phyloP scores from a whole-genome alignment of 1,284 basidiomycete genomes.

The Hypsizygus ulmarius region DNA sequence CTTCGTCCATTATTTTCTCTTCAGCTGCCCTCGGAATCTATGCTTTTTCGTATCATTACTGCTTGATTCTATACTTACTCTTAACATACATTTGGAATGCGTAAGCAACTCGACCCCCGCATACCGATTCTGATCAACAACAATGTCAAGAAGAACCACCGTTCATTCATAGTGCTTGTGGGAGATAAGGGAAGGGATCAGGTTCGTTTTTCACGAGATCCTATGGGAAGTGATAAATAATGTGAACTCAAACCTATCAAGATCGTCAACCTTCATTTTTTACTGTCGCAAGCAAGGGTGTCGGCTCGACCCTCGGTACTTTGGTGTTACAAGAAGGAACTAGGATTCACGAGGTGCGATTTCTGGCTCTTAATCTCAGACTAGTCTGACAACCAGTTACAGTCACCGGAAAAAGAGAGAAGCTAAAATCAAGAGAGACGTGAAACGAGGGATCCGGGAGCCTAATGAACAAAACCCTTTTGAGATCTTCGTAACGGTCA shows the following conservation, averaged over 20 bases:
- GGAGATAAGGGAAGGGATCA: slow-evolving; percentile 95
- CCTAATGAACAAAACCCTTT: slow-evolving; percentile 96
- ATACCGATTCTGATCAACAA: slow-evolving; percentile 92
- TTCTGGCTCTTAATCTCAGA: not conserved
- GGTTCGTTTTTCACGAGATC: slow-evolving; percentile 40
- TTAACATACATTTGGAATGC: slow-evolving; percentile 42
- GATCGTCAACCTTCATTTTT: slow-evolving; percentile 95
- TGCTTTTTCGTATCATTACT: too few species aligned
- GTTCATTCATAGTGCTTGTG: slow-evolving; percentile 96
- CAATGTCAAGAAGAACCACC: slow-evolving; percentile 89
- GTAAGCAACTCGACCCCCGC: slow-evolving; percentile 86
- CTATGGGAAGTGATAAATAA: not conserved
- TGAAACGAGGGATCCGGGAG: slow-evolving; percentile 92
- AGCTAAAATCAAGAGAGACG: slow-evolving; percentile 91
- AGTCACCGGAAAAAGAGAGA: slow-evolving; percentile 97
- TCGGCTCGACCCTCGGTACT: slow-evolving; percentile 88
- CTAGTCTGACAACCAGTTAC: not conserved
- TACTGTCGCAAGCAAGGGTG: slow-evolving; percentile 88
- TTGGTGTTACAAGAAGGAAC: slow-evolving; percentile 98
- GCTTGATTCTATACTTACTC: too few species aligned
- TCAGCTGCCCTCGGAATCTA: too few species aligned
- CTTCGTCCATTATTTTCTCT: too few species aligned
- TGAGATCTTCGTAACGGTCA: slow-evolving; percentile 98
- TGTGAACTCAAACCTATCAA: slow-evolving; percentile 28
- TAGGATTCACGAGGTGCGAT: slow-evolving; percentile 86